Evolutionary conservation across 164 flowering plant species (phyloP).

Genomic region (Dillenia suffruticosa): DNA sequence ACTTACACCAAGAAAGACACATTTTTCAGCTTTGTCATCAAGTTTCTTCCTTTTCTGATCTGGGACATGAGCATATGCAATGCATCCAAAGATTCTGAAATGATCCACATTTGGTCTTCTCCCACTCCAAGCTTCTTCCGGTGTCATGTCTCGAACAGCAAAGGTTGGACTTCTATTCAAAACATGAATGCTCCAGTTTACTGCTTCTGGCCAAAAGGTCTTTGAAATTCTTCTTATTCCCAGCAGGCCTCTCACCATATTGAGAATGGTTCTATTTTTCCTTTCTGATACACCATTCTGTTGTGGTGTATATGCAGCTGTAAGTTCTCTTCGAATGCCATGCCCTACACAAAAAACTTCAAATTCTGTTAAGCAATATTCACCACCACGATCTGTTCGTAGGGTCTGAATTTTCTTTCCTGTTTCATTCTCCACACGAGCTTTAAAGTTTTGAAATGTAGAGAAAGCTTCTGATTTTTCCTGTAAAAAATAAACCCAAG

Average conservation of each 20-base stretch:
- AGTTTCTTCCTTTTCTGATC: constrained; percentile 7
- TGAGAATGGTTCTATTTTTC: constrained; percentile 11
- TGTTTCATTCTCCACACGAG: constrained; percentile 8
- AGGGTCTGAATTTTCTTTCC: constrained; percentile 9
- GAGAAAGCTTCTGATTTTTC: constrained; percentile 8
- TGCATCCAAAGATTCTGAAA: constrained; percentile 5
- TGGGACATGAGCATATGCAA: constrained; percentile 3
- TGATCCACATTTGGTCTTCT: constrained; percentile 5
- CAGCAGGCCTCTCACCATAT: constrained; percentile 12
- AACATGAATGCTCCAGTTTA: constrained; percentile 5
- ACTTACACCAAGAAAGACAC: constrained; percentile 3
- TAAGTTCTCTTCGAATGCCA: constrained; percentile 3
- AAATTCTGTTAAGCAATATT: constrained; percentile 10
- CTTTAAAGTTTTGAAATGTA: constrained; percentile 6
- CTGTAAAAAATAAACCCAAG: constrained; percentile 13
- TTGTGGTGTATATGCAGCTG: constrained; percentile 2
- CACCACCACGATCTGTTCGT: constrained; percentile 8
- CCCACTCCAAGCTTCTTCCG: constrained; percentile 5
- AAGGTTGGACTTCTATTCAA: constrained; percentile 4
- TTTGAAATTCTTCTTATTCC: constrained; percentile 5
- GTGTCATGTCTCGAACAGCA: constrained; percentile 1
- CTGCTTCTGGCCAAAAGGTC: constrained; percentile 4
- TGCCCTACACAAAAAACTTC: constrained; percentile 1
- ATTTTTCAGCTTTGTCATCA: constrained; percentile 6
- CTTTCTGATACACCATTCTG: constrained; percentile 4